Evolutionary conservation across 371 early-diverging fungal genomes (phyloP).

Genomic region (Blastocladiella emersonii): DNA sequence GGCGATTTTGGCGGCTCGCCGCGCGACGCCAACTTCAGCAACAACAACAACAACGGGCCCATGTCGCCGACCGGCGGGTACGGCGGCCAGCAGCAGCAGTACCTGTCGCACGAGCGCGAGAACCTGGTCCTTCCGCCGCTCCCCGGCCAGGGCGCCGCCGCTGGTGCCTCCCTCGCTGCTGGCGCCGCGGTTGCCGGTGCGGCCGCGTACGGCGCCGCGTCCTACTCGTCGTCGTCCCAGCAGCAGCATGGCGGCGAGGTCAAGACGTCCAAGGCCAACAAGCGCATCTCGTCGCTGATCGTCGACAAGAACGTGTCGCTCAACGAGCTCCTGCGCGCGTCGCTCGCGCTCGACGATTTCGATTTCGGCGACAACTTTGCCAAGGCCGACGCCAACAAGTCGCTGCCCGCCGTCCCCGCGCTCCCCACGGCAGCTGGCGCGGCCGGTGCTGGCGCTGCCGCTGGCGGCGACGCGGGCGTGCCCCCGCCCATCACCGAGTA

Average conservation of each 20-base stretch:
- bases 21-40: no score
- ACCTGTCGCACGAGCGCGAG: no score
- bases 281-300: conserved; percentile 6
- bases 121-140: no score
- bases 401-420: background rate
- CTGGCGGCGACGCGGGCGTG: background rate
- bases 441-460: no score
- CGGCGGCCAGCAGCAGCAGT: no score
- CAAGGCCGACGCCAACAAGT: background rate
- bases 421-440: background rate
- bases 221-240: background rate
- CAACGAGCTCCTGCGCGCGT: background rate
- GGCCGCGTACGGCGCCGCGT: background rate
- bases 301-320: background rate
- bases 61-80: no score
- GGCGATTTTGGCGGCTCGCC: background rate
- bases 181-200: no score
- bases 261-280: background rate
- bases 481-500: background rate
- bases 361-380: background rate
- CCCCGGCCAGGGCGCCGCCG: no score
- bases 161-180: no score
- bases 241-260: background rate
- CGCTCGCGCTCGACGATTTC: conserved; percentile 4
- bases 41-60: background rate